Evolutionary conservation across 805 yeast species (phyloP), one percentile per base, ranked within the genome.

Genomic region (Barnettozyma botsteinii): DNA sequence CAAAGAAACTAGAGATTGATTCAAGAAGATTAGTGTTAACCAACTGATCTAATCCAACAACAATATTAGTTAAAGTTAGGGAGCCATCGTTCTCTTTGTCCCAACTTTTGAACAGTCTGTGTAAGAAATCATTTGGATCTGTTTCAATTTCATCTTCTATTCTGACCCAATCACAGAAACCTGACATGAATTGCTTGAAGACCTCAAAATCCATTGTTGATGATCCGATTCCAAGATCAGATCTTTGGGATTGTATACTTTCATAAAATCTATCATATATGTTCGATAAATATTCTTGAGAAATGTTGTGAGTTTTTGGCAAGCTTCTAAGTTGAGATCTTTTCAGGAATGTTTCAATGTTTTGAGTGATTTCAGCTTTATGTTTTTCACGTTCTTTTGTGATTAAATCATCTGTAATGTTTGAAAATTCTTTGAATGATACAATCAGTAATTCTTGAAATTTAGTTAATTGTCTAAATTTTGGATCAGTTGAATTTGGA

Each of bases 371-470:
- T 33, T 80, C 76, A 49, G 80, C 78, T 60, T 88, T 79, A 58
- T 77, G 81, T 55, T 73, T 82, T 19, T 72, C 67, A 38, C 98
- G 74, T 52, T 79, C 81, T 42, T 73, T 81, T 18, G 69, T 71
- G 31, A 93, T 78, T 59, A 77, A 70, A 1, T 78, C 81, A 43
- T 89, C 95, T 24, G 86, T 80, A 18, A 93, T 73, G 7, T 79
- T 79, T 8, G 83, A 71, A 59, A 93, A 93, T 57, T 93, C 98
- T 53, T 83, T 83, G 65, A 91, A 89, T 0, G 98, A 93, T 2
- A 88, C 87, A 10, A 88, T 95, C 63, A 91, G 68, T 17, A 93
- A 70, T 49, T 85, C 93, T 61, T 91, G 97, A 61, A 93, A 93
- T 51, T 80, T 81, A 2, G 96, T 84, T 33, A 86, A 76, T 26